These are phyloP conservation scores for Botryotinia narcissicola DNA, from an alignment of 2,329 filamentous ascomycete genomes.

Conservation along the genomic window DNA sequence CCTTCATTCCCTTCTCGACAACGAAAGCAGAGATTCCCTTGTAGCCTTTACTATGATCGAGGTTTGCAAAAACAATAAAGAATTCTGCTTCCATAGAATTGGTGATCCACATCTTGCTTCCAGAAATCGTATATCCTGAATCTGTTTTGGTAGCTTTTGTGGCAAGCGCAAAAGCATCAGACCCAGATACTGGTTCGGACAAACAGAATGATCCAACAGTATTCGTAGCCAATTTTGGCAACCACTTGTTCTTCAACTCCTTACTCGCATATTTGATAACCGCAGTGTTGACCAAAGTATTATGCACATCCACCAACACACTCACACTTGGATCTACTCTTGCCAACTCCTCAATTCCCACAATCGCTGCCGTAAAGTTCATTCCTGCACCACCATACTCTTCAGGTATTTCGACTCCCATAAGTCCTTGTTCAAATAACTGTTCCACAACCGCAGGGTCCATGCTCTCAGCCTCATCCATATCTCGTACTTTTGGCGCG, in stretches of 20 bases:
- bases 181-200: constrained; percentile 88
- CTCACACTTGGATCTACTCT: constrained; percentile 92
- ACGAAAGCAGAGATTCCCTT: constrained; percentile 96
- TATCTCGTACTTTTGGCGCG: constrained; percentile 86
- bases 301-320: constrained; percentile 95
- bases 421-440: constrained; percentile 94
- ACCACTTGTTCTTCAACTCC: constrained; percentile 76
- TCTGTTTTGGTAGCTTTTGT: constrained; percentile 85
- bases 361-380: constrained; percentile 97
- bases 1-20: constrained; percentile 83
- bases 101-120: constrained; percentile 99
- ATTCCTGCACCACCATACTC: constrained; percentile 95
- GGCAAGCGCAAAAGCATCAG: constrained; percentile 91
- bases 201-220: constrained; percentile 92
- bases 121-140: constrained; percentile 81
- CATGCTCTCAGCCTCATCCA: constrained; percentile 97
- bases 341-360: constrained; percentile 95
- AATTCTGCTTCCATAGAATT: constrained; percentile 91
- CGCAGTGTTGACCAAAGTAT: constrained; percentile 94
- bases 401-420: constrained; percentile 97
- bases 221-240: constrained; percentile 85
- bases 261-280: constrained; percentile 80
- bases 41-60: constrained; percentile 89
- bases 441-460: constrained; percentile 84
- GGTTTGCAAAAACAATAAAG: constrained; percentile 97